A percentile compares a stretch with the other conserved stretches of the same genome.
These are phyloP conservation scores for Aspergillus sp. DNA, from an alignment of 2,329 filamentous ascomycete genomes.

Conservation along the genomic window DNA sequence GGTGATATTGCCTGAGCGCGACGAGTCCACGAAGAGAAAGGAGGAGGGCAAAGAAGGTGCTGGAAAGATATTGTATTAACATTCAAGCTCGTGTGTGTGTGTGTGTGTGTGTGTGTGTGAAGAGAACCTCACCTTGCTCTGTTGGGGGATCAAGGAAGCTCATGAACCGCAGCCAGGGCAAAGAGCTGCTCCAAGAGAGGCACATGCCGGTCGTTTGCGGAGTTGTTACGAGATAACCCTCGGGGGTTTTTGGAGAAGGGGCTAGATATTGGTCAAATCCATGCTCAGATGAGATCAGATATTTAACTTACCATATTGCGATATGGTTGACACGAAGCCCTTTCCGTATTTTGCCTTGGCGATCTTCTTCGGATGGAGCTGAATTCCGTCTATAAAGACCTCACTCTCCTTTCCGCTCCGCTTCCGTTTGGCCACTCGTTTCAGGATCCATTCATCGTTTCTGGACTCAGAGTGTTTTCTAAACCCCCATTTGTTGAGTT, in stretches of 20 bases:
- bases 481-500: slow-evolving; percentile 3
- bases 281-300: not conserved
- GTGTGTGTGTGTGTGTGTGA: not conserved
- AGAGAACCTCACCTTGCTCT: slow-evolving; percentile 1
- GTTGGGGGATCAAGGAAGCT: slow-evolving; percentile 8
- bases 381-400: slow-evolving; percentile 14
- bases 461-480: slow-evolving; percentile 8
- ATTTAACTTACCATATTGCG: not conserved
- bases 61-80: not conserved
- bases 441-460: slow-evolving; percentile 13
- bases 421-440: slow-evolving; percentile 18
- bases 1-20: not conserved
- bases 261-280: not conserved
- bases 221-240: slow-evolving; percentile 21
- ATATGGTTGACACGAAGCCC: slow-evolving; percentile 6
- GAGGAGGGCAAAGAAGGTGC: slow-evolving; percentile 1
- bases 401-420: slow-evolving; percentile 20
- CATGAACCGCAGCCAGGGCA: slow-evolving; percentile 23
- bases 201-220: slow-evolving; percentile 14
- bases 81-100: not conserved
- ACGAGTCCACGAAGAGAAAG: slow-evolving; percentile 1
- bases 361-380: slow-evolving; percentile 10
- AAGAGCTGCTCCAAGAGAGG: slow-evolving; percentile 13
- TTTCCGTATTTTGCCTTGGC: slow-evolving; percentile 8
- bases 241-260: slow-evolving; percentile 17